These are phyloP conservation scores for Cocos nucifera DNA, from an alignment of 176 grass and related monocot genomes.

Conservation along the genomic window DNA sequence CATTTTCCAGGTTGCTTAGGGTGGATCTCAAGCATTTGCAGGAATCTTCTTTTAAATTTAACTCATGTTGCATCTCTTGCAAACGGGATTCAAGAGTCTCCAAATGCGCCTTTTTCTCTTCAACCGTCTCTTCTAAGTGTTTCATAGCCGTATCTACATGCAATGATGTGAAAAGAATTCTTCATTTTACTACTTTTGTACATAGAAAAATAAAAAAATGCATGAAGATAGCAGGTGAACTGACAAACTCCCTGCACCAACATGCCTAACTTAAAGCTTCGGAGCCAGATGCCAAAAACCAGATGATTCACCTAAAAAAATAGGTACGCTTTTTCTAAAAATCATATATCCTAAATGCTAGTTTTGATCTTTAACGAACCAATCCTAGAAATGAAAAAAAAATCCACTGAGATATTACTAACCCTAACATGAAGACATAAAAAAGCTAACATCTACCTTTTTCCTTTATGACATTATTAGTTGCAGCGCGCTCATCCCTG, in stretches of 20 bases:
- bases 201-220: no score
- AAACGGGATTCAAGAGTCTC: slow-evolving; percentile 48
- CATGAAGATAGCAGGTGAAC: slow-evolving; percentile 2
- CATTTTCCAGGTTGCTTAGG: slow-evolving; percentile 40
- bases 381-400: no score
- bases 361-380: no score
- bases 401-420: no score
- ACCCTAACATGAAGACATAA: neutral
- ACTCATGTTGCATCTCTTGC: slow-evolving; percentile 47
- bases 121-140: slow-evolving; percentile 50
- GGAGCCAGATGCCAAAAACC: neutral
- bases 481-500: slow-evolving; percentile 34
- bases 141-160: slow-evolving; percentile 65
- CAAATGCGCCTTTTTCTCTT: slow-evolving; percentile 42
- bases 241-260: slow-evolving; percentile 4
- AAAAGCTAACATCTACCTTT: slow-evolving; percentile 48
- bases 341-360: no score
- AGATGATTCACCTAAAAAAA: neutral
- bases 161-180: slow-evolving; percentile 7
- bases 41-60: slow-evolving; percentile 62
- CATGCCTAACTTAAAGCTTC: neutral
- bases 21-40: slow-evolving; percentile 53
- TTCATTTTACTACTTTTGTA: neutral
- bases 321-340: no score
- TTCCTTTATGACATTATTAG: slow-evolving; percentile 46